Evolutionary conservation across 2,329 filamentous ascomycete species (phyloP), one percentile per base, ranked within the genome.

Genomic region (Aspergillus tanneri): DNA sequence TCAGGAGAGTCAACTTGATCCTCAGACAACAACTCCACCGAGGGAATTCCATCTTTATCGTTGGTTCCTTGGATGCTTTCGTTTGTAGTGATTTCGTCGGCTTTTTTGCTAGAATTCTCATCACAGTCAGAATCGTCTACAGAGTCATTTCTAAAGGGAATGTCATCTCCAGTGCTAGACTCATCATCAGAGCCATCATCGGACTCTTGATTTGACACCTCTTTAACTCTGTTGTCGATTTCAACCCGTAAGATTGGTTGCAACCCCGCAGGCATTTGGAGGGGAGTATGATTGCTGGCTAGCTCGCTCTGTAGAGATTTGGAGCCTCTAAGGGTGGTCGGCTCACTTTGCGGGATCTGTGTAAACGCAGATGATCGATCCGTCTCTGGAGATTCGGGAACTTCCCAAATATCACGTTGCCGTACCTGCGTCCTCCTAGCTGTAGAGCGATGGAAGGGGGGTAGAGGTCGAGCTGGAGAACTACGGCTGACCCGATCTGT

Each of bases 321-420:
- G 14, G 55, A 58, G 19, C 51, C 46, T 28, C 54, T 49, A 11
- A 47, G 51, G n/a, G 54, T 53, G 12, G 24, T 16, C 5, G 43
- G 28, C 9, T 32, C 35, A 24, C 30, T 34, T 11, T 24, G n/a
- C 2, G 18, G 16, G 14, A 27, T 11, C 5, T 16, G 44, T 5
- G 25, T 41, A 8, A 22, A 30, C 1, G 37, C 28, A 24, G 16
- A 5, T 2, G 21, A 18, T 35, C 22, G 27, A 5, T 22, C 16
- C 21, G 30, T 14, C 12, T 51, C 47, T 3, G 51, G 34, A 3
- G 48, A 54, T n/a, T 8, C n/a, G 6, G 3, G 55, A 47, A 25
- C 53, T 28, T 3, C 54, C 47, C 23, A 32, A 50, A 8, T 11
- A 44, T 52, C 46, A 11, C 47, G 47, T 4, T 25, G 50, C 6